phyloP scores from a whole-genome alignment of 2,329 filamentous ascomycete genomes.

The Biscogniauxia sp. region DNA sequence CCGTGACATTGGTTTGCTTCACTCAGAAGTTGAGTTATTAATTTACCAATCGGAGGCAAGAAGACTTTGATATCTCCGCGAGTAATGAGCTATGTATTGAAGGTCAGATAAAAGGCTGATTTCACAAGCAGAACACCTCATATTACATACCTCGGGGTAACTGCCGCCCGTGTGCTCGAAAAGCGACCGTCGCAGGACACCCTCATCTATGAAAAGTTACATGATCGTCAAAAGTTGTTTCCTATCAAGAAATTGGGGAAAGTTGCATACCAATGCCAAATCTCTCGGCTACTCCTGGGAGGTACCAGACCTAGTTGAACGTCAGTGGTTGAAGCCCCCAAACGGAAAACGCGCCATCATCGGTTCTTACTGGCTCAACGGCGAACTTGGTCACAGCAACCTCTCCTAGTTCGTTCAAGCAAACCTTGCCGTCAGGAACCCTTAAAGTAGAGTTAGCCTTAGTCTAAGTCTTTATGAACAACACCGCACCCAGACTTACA shows the following conservation, averaged over 20 bases:
- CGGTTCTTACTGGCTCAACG: constrained; percentile 76
- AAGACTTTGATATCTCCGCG: constrained; percentile 93
- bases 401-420: constrained; percentile 81
- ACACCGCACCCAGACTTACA: constrained; percentile 43
- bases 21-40: not conserved
- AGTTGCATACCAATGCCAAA: constrained; percentile 73
- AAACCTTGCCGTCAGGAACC: constrained; percentile 80
- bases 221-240: constrained; percentile 5
- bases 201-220: constrained; percentile 64
- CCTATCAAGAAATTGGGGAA: constrained; percentile 7
- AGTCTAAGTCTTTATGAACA: constrained; percentile 4
- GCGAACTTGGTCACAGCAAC: constrained; percentile 94
- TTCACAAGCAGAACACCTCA: not conserved
- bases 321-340: constrained; percentile 1
- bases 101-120: constrained; percentile 20
- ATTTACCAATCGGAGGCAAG: constrained; percentile 79
- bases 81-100: constrained; percentile 68
- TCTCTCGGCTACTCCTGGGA: constrained; percentile 83
- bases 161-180: constrained; percentile 96
- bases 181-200: constrained; percentile 76
- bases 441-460: constrained; percentile 31
- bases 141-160: constrained; percentile 71
- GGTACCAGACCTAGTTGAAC: constrained; percentile 64
- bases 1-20: not conserved
- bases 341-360: not conserved